phyloP scores from a whole-genome alignment of 108 stramenopile species.

The Epithemia pelagica region DNA sequence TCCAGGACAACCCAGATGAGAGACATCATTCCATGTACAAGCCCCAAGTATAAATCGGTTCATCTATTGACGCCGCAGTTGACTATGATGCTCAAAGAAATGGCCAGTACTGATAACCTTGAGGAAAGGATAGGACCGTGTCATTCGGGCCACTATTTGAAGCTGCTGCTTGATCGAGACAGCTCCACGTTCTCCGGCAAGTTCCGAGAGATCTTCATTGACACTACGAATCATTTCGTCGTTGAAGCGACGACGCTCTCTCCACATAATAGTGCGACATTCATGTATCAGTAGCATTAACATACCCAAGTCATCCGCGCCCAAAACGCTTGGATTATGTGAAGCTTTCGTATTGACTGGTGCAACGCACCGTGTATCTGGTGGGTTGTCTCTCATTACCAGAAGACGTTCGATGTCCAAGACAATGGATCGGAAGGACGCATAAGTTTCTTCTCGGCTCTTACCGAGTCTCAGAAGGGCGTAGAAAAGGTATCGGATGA shows the following conservation, averaged over 20 bases:
- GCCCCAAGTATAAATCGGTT: too few species aligned
- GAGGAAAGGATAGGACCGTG: conserved; percentile 80
- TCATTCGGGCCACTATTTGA: conserved; percentile 72
- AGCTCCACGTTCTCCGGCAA: conserved; percentile 83
- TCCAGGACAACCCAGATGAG: too few species aligned
- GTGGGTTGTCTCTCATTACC: conserved; percentile 81
- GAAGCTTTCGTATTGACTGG: background rate
- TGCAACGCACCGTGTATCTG: conserved; percentile 19
- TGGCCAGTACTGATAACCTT: conserved; percentile 33
- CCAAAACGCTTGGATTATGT: conserved; percentile 16
- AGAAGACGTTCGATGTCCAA: conserved; percentile 81
- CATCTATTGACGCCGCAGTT: background rate
- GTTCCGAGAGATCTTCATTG: conserved; percentile 78
- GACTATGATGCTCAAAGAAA: conserved; percentile 3
- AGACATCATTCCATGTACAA: too few species aligned
- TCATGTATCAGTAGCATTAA: conserved; percentile 85
- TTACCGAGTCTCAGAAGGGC: conserved; percentile 64
- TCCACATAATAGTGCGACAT: conserved; percentile 70
- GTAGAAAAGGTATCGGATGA: conserved; percentile 57
- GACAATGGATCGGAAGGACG: conserved; percentile 59
- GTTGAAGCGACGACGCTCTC: conserved; percentile 59
- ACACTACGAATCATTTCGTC: conserved; percentile 51
- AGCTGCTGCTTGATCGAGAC: conserved; percentile 81
- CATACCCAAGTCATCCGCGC: conserved; percentile 82
- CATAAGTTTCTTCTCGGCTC: conserved; percentile 66